phyloP scores from a whole-genome alignment of 345 rosid species.

The Xanthoceras sorbifolium region DNA sequence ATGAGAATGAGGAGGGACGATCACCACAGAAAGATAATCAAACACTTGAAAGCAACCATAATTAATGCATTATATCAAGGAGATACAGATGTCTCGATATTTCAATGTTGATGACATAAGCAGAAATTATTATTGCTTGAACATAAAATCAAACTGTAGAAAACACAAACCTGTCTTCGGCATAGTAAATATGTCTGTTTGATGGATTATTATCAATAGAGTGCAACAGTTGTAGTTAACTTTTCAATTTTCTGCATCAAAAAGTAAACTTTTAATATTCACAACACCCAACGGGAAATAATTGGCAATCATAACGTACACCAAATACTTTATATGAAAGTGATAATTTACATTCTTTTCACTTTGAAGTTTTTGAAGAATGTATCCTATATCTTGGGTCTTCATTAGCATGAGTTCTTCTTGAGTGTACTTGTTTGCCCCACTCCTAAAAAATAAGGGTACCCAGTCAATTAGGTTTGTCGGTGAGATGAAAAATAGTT shows the following conservation, averaged over 20 bases:
- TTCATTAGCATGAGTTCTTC: slow-evolving; percentile 90
- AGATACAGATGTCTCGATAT: neutral
- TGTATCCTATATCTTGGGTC: slow-evolving; percentile 86
- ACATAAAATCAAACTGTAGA: neutral
- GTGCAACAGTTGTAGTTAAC: slow-evolving; percentile 67
- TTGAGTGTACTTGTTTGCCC: slow-evolving; percentile 64
- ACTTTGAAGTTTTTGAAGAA: slow-evolving; percentile 78
- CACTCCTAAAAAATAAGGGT: slow-evolving; percentile 46
- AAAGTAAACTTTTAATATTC: slow-evolving; percentile 6
- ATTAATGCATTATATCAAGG: neutral
- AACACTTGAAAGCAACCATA: neutral
- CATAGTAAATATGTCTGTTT: slow-evolving; percentile 64
- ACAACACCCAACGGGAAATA: neutral
- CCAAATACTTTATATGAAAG: neutral
- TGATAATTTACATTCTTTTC: slow-evolving; percentile 60
- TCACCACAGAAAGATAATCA: neutral
- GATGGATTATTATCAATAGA: slow-evolving; percentile 52
- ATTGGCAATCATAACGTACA: neutral
- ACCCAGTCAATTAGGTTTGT: neutral
- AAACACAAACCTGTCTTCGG: slow-evolving; percentile 72
- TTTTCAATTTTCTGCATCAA: slow-evolving; percentile 81
- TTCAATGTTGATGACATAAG: neutral
- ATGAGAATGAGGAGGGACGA: neutral
- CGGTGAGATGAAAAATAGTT: neutral
- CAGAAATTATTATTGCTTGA: neutral